These are phyloP conservation scores for Arthrobotrys conoides DNA, from an alignment of 2,329 filamentous ascomycete genomes.

Conservation along the genomic window DNA sequence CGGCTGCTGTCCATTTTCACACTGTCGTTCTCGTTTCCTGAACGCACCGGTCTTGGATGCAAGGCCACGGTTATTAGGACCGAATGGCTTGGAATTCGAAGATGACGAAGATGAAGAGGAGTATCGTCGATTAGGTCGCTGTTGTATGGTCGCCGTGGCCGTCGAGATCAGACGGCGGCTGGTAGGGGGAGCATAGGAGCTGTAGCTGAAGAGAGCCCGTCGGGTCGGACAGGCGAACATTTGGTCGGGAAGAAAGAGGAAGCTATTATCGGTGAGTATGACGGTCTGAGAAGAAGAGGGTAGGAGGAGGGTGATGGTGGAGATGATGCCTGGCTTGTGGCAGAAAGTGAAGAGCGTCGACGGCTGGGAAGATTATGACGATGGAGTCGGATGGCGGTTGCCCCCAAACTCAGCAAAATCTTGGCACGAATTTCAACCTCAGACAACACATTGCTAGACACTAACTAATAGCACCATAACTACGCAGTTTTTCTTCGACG, in stretches of 20 bases:
- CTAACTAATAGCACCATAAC: not conserved
- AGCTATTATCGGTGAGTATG: not conserved
- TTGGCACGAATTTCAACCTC: slow-evolving; percentile 34
- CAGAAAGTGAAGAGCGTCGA: slow-evolving; percentile 12
- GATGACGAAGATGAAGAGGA: slow-evolving; percentile 50
- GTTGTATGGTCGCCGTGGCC: slow-evolving; percentile 47
- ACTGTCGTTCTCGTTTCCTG: slow-evolving; percentile 56
- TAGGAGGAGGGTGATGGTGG: not conserved
- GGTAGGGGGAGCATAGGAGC: slow-evolving; percentile 45
- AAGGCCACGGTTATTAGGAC: slow-evolving; percentile 52
- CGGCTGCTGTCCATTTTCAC: slow-evolving; percentile 46
- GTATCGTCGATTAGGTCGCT: slow-evolving; percentile 46
- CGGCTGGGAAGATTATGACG: slow-evolving; percentile 32
- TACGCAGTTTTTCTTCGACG: not conserved
- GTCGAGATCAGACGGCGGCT: slow-evolving; percentile 57
- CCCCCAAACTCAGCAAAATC: slow-evolving; percentile 30
- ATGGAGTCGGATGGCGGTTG: slow-evolving; percentile 27
- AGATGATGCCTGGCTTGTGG: not conserved
- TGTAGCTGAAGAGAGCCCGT: slow-evolving; percentile 51
- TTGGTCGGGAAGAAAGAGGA: slow-evolving; percentile 18
- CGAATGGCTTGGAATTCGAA: slow-evolving; percentile 57
- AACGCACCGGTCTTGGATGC: slow-evolving; percentile 56
- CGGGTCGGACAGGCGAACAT: slow-evolving; percentile 60
- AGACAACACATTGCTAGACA: not conserved
- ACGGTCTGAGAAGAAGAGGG: not conserved